Conservation (phyloP, 495 filamentous ascomycete species). For the Lepraria neglecta region DNA sequence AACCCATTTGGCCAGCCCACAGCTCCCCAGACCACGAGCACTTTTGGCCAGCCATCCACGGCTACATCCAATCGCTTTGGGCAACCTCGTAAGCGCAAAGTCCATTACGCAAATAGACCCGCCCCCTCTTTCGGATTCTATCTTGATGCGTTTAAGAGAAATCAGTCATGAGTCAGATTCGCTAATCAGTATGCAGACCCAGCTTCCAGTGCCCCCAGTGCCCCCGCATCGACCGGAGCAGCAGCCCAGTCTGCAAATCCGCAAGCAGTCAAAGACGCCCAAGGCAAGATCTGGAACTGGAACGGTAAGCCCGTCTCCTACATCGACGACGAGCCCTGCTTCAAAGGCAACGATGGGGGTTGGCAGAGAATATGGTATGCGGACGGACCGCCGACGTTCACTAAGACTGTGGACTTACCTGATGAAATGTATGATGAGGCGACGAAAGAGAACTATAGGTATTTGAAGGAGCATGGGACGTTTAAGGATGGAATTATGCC, state of each 20-base stretch:
- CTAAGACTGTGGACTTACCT: constrained; percentile 47
- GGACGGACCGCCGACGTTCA: constrained; percentile 57
- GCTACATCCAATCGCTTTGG: neutral
- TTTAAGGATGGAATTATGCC: constrained; percentile 64
- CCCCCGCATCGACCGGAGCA: constrained; percentile 1
- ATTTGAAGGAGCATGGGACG: constrained; percentile 51
- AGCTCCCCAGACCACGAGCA: constrained; percentile 10
- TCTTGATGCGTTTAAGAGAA: neutral
- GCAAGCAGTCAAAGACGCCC: constrained; percentile 8
- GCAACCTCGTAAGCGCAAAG: constrained; percentile 3
- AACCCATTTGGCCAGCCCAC: constrained; percentile 37
- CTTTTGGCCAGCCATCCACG: constrained; percentile 10
- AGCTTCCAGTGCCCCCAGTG: neutral
- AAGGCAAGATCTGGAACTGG: constrained; percentile 39
- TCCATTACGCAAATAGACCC: constrained; percentile 5
- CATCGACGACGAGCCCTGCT: constrained; percentile 45
- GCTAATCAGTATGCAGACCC: neutral
- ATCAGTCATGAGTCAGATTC: no score
- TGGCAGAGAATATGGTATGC: constrained; percentile 61
- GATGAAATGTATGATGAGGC: constrained; percentile 40
- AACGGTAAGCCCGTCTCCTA: constrained; percentile 52
- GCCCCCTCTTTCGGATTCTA: constrained; percentile 10
- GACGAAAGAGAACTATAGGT: constrained; percentile 51
- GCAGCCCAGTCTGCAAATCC: constrained; percentile 5
- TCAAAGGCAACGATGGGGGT: constrained; percentile 43